Evolutionary conservation across 192 early-diverging fungal species (phyloP).

Genomic region (Gamsiella multidivaricata): DNA sequence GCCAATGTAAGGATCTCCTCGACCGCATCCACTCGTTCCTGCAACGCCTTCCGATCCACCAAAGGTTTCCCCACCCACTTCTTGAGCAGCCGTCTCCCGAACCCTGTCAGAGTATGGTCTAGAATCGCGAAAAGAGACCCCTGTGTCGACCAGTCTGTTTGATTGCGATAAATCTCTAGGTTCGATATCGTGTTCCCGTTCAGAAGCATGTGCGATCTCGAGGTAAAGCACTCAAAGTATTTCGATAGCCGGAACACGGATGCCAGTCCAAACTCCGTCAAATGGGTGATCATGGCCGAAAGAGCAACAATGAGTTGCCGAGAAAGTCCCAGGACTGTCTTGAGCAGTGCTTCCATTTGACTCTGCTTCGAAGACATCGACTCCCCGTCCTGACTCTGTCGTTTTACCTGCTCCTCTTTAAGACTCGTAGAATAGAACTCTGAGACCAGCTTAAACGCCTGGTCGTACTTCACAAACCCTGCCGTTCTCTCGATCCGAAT

Average conservation of each 20-base stretch:
- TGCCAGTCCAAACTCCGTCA: slow-evolving; percentile 71
- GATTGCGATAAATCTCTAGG: slow-evolving; percentile 73
- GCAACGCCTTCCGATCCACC: slow-evolving; percentile 60
- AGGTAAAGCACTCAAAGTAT: slow-evolving; percentile 68
- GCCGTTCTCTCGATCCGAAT: slow-evolving; percentile 67
- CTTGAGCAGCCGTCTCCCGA: slow-evolving; percentile 72
- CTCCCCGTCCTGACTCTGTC: not conserved
- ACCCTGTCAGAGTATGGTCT: slow-evolving; percentile 74
- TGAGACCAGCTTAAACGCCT: slow-evolving; percentile 56
- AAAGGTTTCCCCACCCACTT: slow-evolving; percentile 79
- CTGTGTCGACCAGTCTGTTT: slow-evolving; percentile 53
- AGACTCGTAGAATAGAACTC: slow-evolving; percentile 54
- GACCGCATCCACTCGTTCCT: slow-evolving; percentile 69
- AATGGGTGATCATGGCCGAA: slow-evolving; percentile 68
- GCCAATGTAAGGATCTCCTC: slow-evolving; percentile 61
- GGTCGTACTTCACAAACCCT: slow-evolving; percentile 59
- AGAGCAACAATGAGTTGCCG: slow-evolving; percentile 50
- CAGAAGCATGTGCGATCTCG: slow-evolving; percentile 70
- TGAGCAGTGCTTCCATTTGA: slow-evolving; percentile 39
- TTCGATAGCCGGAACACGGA: slow-evolving; percentile 66
- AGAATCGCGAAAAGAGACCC: slow-evolving; percentile 69
- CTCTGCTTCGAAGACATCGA: not conserved
- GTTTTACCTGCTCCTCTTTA: slow-evolving; percentile 23
- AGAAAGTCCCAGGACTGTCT: slow-evolving; percentile 35
- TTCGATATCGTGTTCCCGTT: slow-evolving; percentile 73